Evolutionary conservation across 176 grass and related monocot genomes (phyloP).

Genomic region (Chloris gayana): DNA sequence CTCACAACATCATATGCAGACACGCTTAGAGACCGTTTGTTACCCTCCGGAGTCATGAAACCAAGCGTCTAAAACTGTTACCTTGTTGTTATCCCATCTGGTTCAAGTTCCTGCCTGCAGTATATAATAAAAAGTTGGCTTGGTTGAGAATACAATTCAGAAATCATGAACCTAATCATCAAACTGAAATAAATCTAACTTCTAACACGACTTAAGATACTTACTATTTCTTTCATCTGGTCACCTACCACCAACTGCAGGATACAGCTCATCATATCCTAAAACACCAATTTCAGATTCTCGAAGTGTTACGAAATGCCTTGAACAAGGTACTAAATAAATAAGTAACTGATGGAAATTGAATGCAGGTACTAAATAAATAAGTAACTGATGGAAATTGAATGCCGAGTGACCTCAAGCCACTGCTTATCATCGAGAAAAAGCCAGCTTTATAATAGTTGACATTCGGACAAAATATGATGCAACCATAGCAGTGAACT

Average conservation of each 20-base stretch:
- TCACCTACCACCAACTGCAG: conserved; percentile 1
- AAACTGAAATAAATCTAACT: neutral
- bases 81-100: neutral
- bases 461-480: neutral
- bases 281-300: neutral
- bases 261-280: conserved; percentile 19
- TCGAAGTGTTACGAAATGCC: conserved; percentile 9
- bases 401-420: neutral
- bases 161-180: neutral
- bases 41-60: neutral
- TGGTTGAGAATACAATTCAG: conserved; percentile 2
- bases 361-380: neutral
- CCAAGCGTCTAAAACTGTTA: neutral
- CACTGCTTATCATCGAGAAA: neutral
- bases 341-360: neutral
- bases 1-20: neutral
- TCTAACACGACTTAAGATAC: neutral
- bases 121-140: conserved; percentile 1
- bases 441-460: neutral
- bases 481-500: conserved; percentile 16
- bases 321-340: neutral
- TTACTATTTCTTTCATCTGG: conserved; percentile 3
- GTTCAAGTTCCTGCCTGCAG: conserved; percentile 15
- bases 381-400: neutral
- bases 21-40: neutral